phyloP scores from a whole-genome alignment of 306 rosid genomes.

The Medicago ruthenica region DNA sequence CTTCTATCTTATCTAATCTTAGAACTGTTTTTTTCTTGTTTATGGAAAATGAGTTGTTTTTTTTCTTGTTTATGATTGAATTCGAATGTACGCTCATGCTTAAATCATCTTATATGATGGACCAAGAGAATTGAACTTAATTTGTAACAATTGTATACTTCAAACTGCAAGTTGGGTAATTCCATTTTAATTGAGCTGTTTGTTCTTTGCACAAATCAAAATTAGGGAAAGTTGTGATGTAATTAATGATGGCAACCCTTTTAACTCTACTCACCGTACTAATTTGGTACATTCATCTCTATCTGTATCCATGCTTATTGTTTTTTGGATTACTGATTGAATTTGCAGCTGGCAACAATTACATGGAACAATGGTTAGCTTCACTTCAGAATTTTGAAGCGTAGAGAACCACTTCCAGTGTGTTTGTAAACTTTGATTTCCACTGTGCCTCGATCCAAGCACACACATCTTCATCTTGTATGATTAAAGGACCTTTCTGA shows the following conservation, averaged over 20 bases:
- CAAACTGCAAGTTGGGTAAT: conserved; percentile 6
- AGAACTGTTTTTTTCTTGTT: background rate
- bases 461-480: conserved; percentile 3
- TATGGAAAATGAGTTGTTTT: conserved; percentile 7
- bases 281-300: conserved; percentile 7
- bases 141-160: conserved; percentile 18
- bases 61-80: background rate
- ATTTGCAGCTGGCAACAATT: conserved; percentile 71
- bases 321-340: conserved; percentile 36
- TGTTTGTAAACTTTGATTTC: background rate
- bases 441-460: background rate
- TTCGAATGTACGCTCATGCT: background rate
- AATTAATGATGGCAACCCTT: background rate
- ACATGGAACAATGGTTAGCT: conserved; percentile 72
- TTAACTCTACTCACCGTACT: conserved; percentile 2
- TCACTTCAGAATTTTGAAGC: conserved; percentile 64
- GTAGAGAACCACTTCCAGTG: conserved; percentile 34
- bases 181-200: conserved; percentile 25
- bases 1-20: conserved; percentile 16
- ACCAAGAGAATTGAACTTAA: conserved; percentile 36
- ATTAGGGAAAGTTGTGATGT: conserved; percentile 20
- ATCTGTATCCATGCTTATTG: conserved; percentile 34
- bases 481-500: conserved; percentile 38
- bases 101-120: background rate
- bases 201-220: conserved; percentile 21